Percentiles rank a stretch among this genome's conserved stretches.
Evolutionary conservation across 1,139 yeast species (phyloP).

Genomic region (Groenewaldozyma sp.): DNA sequence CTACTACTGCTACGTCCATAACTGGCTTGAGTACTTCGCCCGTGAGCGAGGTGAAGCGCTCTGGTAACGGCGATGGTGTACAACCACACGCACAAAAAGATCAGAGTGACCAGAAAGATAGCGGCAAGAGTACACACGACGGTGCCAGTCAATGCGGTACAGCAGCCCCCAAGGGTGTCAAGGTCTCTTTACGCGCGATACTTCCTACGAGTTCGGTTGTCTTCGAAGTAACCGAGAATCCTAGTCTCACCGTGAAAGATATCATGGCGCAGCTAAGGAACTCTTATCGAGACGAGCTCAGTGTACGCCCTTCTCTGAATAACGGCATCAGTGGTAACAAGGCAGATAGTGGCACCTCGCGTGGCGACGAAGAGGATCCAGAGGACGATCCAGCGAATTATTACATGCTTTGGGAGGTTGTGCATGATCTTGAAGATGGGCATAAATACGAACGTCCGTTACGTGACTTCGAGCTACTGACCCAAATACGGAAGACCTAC

Average conservation of each 20-base stretch:
- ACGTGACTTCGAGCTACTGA: slow-evolving; percentile 19
- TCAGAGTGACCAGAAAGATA: neutral
- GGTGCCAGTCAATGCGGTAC: neutral
- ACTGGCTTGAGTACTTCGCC: neutral
- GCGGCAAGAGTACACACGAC: too few relatives aligned
- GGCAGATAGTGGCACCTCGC: too few relatives aligned
- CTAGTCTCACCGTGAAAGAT: neutral
- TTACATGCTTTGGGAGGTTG: slow-evolving; percentile 23
- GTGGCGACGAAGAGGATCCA: slow-evolving; percentile 12
- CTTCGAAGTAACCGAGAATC: neutral
- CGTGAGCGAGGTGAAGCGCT: too few relatives aligned
- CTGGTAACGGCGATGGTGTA: neutral
- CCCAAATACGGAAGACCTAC: slow-evolving; percentile 14
- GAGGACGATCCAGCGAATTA: slow-evolving; percentile 7
- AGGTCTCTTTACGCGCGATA: neutral
- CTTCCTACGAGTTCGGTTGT: neutral
- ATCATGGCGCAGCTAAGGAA: neutral
- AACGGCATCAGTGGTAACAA: too few relatives aligned
- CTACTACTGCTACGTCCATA: neutral
- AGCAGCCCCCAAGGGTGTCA: neutral
- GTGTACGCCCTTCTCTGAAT: too few relatives aligned
- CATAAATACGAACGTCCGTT: slow-evolving; percentile 19
- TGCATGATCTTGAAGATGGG: slow-evolving; percentile 9
- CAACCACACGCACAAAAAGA: neutral
- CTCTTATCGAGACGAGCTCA: too few relatives aligned